These are phyloP conservation scores for Lyophyllum decastes DNA, from an alignment of 768 basidiomycete species.

Conservation along the genomic window DNA sequence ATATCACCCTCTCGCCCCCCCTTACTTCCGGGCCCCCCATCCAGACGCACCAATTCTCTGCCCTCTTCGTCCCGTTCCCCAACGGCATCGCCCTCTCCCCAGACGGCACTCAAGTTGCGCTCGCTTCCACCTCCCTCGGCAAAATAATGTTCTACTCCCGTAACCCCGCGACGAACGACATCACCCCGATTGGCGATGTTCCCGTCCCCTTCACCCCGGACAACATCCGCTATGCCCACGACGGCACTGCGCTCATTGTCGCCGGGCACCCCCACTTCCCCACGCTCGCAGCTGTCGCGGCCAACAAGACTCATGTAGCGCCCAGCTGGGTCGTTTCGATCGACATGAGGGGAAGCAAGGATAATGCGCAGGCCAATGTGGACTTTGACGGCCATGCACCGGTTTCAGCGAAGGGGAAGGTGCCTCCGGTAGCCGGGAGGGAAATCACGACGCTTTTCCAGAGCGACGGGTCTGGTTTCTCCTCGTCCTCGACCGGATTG, in stretches of 20 bases:
- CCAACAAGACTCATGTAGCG: constrained; percentile 39
- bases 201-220: constrained; percentile 62
- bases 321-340: constrained; percentile 65
- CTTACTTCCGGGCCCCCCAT: constrained; percentile 25
- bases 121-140: constrained; percentile 54
- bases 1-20: constrained; percentile 45
- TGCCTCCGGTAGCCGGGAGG: constrained; percentile 34
- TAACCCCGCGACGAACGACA: constrained; percentile 41
- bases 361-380: constrained; percentile 1
- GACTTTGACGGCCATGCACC: constrained; percentile 48
- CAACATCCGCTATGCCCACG: constrained; percentile 56
- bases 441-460: constrained; percentile 69
- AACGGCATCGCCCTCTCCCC: constrained; percentile 70
- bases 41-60: constrained; percentile 37
- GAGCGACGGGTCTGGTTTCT: constrained; percentile 66
- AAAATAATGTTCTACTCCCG: constrained; percentile 55
- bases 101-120: constrained; percentile 48
- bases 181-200: constrained; percentile 39
- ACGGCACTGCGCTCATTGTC: constrained; percentile 50
- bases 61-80: constrained; percentile 58
- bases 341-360: constrained; percentile 20
- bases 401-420: constrained; percentile 44
- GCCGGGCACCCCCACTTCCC: constrained; percentile 70
- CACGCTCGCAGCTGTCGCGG: constrained; percentile 45
- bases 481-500: constrained; percentile 53